Conservation (phyloP, 257 asterid species). For the Solanum ossicruentum region DNA sequence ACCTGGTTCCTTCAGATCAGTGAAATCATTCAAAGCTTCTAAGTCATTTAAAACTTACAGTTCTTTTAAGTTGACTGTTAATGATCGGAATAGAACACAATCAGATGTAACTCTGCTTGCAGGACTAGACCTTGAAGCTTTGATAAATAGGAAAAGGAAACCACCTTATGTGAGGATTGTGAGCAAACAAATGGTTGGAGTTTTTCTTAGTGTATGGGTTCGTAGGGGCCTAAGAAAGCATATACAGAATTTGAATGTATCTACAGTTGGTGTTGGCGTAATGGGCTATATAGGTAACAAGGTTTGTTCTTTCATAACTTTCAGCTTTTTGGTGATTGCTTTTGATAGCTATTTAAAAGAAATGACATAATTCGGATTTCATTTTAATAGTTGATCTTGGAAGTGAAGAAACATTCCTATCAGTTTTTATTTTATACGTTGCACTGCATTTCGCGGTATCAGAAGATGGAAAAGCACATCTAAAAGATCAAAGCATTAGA, state of each 20-base stretch:
- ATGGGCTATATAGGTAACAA: slow-evolving; percentile 99
- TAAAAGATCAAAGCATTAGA: background rate
- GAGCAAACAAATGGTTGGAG: slow-evolving; percentile 98
- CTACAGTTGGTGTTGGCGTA: slow-evolving; percentile 90
- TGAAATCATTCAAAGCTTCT: slow-evolving; percentile 32
- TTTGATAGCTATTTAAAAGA: background rate
- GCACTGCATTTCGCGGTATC: background rate
- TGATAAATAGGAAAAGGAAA: slow-evolving; percentile 69
- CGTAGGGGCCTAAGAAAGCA: slow-evolving; percentile 74
- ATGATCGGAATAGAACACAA: slow-evolving; percentile 13
- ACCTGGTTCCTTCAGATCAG: slow-evolving; percentile 32
- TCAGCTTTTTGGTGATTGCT: background rate
- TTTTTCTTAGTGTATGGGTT: slow-evolving; percentile 83
- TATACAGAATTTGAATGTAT: slow-evolving; percentile 66
- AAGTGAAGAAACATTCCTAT: background rate
- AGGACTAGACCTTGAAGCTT: slow-evolving; percentile 57
- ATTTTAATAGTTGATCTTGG: background rate
- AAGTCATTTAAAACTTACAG: slow-evolving; percentile 37
- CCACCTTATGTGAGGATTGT: slow-evolving; percentile 67
- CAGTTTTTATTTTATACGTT: background rate
- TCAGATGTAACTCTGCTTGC: slow-evolving; percentile 37
- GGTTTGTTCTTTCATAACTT: slow-evolving; percentile 34
- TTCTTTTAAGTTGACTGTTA: slow-evolving; percentile 40
- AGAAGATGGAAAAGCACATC: background rate
- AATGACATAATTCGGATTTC: background rate